These are phyloP conservation scores for Cercospora sp. DNA, from an alignment of 2,329 filamentous ascomycete genomes.

Conservation along the genomic window DNA sequence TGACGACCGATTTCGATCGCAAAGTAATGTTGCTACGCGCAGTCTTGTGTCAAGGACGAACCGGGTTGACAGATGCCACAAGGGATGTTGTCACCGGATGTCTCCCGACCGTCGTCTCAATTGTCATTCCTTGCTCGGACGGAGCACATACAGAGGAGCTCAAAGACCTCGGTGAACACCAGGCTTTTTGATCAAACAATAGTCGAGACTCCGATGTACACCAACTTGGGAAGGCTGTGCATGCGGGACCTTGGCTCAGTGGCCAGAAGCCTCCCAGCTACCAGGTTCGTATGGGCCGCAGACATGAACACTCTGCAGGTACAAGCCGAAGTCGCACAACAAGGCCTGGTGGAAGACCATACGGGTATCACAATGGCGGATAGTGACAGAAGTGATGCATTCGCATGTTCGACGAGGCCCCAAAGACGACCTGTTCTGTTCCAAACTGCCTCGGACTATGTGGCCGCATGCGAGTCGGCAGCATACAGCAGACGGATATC, in stretches of 20 bases:
- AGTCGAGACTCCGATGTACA: not conserved
- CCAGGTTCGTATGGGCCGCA: conserved; percentile 1
- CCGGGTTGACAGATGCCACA: conserved; percentile 21
- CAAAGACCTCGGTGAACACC: not conserved
- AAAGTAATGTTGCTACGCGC: not conserved
- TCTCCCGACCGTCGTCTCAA: conserved; percentile 12
- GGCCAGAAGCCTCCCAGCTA: not conserved
- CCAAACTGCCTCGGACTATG: not conserved
- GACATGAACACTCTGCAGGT: conserved; percentile 5
- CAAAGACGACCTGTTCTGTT: conserved; percentile 1
- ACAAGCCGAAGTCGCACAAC: conserved; percentile 11
- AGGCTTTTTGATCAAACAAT: not conserved
- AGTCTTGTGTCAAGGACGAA: conserved; percentile 1
- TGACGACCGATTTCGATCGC: not conserved
- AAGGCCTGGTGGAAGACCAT: not conserved
- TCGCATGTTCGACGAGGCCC: not conserved
- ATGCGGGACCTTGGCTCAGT: not conserved
- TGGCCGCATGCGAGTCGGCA: conserved; percentile 6
- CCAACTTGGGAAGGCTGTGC: not conserved
- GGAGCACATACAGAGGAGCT: not conserved
- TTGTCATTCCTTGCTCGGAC: conserved; percentile 15
- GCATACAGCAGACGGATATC: conserved; percentile 7
- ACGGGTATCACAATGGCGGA: not conserved
- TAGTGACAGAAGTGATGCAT: conserved; percentile 6
- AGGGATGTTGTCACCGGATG: conserved; percentile 12